Percentiles rank a stretch among this genome's conserved stretches.
These are phyloP conservation scores for Brassica napus DNA, from an alignment of 345 rosid genomes.

Conservation along the genomic window DNA sequence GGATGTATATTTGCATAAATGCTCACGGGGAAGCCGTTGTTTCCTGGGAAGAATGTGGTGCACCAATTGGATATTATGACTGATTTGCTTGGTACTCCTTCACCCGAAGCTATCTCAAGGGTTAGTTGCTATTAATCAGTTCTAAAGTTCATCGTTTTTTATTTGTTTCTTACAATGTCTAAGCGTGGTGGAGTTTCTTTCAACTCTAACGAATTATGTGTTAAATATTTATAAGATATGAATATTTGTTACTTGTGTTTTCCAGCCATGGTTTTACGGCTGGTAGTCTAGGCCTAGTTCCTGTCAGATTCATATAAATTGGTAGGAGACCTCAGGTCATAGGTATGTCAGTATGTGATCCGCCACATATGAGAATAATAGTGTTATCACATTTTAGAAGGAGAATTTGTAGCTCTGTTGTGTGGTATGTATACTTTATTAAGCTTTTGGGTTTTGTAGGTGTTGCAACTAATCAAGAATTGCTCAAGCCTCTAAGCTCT, in stretches of 20 bases:
- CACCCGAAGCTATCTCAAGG: conserved; percentile 75
- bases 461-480: too few relatives aligned
- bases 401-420: too few relatives aligned
- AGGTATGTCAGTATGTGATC: not conserved
- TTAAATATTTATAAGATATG: not conserved
- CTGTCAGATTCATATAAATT: too few relatives aligned
- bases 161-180: not conserved
- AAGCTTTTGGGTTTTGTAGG: too few relatives aligned
- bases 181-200: not conserved
- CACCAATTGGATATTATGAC: conserved; percentile 98
- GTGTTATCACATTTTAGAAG: too few relatives aligned
- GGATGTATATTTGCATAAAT: conserved; percentile 98
- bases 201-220: not conserved
- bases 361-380: too few relatives aligned
- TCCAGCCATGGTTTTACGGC: conserved; percentile 12
- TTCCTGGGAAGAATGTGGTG: conserved; percentile 96
- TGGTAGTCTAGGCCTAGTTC: conserved; percentile 24
- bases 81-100: conserved; percentile 94
- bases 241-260: conserved; percentile 1
- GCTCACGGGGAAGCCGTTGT: conserved; percentile 90
- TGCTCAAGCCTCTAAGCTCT: too few relatives aligned
- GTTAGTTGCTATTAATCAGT: conserved; percentile 46
- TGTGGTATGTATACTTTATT: too few relatives aligned
- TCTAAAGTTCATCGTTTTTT: conserved; percentile 17
- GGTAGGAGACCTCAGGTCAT: not conserved